These are phyloP conservation scores for Periconia sp. DNA, from an alignment of 2,329 filamentous ascomycete genomes.

Conservation along the genomic window DNA sequence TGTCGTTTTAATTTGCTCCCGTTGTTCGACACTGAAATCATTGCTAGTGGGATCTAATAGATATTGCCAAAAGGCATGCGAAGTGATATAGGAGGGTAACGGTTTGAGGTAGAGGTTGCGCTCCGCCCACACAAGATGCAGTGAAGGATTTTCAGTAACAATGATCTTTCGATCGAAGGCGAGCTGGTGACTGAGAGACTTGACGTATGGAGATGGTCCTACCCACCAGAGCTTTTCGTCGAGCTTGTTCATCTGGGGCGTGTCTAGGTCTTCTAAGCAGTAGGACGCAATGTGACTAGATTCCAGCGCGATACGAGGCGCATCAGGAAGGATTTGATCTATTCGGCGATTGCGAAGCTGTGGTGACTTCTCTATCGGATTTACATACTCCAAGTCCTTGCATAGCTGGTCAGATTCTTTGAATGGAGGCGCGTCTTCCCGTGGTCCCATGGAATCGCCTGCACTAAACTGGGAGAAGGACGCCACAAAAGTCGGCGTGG, in stretches of 20 bases:
- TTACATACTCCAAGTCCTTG: conserved; percentile 15
- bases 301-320: conserved; percentile 17
- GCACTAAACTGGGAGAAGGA: conserved; percentile 16
- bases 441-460: conserved; percentile 4
- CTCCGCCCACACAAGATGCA: conserved; percentile 26
- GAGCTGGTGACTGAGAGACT: conserved; percentile 21
- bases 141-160: conserved; percentile 23
- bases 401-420: conserved; percentile 17
- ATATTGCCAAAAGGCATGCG: conserved; percentile 27
- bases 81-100: conserved; percentile 21
- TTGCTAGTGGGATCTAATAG: conserved; percentile 17
- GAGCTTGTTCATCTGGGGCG: conserved; percentile 18
- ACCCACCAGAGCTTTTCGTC: conserved; percentile 20
- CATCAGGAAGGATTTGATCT: conserved; percentile 22
- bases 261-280: conserved; percentile 23
- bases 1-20: conserved; percentile 9
- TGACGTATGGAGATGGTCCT: conserved; percentile 13
- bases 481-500: conserved; percentile 11
- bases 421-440: conserved; percentile 13
- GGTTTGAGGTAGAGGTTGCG: conserved; percentile 25
- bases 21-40: conserved; percentile 11
- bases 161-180: conserved; percentile 21
- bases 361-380: conserved; percentile 11
- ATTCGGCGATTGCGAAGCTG: conserved; percentile 11
- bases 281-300: conserved; percentile 13